Conservation (phyloP, 129 eudicot genomes). For the Deinandra increscens region DNA sequence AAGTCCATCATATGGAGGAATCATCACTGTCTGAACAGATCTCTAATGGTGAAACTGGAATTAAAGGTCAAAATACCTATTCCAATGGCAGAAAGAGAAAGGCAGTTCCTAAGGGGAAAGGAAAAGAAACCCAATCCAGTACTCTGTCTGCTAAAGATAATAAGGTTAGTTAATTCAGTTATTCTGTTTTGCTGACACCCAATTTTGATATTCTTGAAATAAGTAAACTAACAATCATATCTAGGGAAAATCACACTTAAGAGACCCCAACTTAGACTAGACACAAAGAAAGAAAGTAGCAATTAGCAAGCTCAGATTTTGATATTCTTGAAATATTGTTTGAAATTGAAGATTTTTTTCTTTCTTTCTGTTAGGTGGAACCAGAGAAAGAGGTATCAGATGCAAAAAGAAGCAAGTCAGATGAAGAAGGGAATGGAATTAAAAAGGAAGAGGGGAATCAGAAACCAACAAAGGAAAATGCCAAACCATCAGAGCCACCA, state of each 20-base stretch:
- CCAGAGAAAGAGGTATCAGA: conserved; percentile 50
- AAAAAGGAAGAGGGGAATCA: conserved; percentile 34
- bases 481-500: conserved; percentile 75
- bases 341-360: conserved; percentile 13
- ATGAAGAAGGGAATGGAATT: conserved; percentile 39
- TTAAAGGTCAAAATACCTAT: conserved; percentile 36
- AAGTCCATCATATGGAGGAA: conserved; percentile 42
- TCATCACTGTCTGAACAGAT: conserved; percentile 78
- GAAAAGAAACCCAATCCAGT: conserved; percentile 39
- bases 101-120: conserved; percentile 57
- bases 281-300: too few species aligned
- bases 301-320: neutral
- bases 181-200: neutral
- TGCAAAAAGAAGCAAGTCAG: conserved; percentile 77
- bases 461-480: conserved; percentile 51
- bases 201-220: neutral
- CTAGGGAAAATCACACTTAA: too few species aligned
- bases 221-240: too few species aligned
- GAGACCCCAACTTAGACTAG: too few species aligned
- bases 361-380: conserved; percentile 20
- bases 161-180: conserved; percentile 41
- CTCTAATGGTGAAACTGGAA: conserved; percentile 46
- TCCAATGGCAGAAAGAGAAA: conserved; percentile 61
- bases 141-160: conserved; percentile 32
- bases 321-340: neutral